Conservation (phyloP, 176 grass and related monocot genomes). For the Aechmea fasciata region DNA sequence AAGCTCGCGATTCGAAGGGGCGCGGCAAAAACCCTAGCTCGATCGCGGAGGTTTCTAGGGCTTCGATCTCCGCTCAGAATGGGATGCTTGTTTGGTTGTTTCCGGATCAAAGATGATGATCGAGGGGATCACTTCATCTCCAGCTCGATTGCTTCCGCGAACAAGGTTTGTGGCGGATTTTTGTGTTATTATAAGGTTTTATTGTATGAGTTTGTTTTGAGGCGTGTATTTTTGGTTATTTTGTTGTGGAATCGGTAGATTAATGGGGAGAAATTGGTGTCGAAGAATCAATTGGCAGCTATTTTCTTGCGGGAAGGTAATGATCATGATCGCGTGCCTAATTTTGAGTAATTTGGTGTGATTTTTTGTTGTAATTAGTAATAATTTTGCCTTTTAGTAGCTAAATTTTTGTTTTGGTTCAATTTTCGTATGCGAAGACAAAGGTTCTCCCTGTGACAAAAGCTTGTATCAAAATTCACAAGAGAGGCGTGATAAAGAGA, state of each 20-base stretch:
- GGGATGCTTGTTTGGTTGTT: constrained; percentile 77
- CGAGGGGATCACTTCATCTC: constrained; percentile 17
- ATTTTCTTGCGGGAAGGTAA: constrained; percentile 71
- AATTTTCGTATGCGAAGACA: constrained; percentile 3
- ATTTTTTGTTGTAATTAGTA: background rate
- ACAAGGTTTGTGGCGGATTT: constrained; percentile 26
- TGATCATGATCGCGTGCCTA: background rate
- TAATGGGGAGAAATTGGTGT: constrained; percentile 28
- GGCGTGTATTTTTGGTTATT: background rate
- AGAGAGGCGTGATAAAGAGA: background rate
- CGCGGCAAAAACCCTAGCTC: background rate
- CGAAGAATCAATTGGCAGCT: constrained; percentile 56
- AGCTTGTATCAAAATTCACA: background rate
- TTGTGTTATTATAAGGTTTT: background rate
- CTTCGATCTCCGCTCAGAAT: constrained; percentile 14
- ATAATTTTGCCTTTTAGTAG: background rate
- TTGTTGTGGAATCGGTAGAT: constrained; percentile 14
- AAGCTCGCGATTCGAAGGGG: background rate
- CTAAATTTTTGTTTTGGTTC: background rate
- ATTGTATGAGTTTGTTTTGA: too few relatives aligned
- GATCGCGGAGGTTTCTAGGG: background rate
- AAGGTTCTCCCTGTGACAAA: background rate
- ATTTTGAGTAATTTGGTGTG: background rate
- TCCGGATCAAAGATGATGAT: constrained; percentile 31
- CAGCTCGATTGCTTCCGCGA: constrained; percentile 26